These are phyloP conservation scores for Coemansia sp. DNA, from an alignment of 192 early-diverging fungal genomes.

Conservation along the genomic window DNA sequence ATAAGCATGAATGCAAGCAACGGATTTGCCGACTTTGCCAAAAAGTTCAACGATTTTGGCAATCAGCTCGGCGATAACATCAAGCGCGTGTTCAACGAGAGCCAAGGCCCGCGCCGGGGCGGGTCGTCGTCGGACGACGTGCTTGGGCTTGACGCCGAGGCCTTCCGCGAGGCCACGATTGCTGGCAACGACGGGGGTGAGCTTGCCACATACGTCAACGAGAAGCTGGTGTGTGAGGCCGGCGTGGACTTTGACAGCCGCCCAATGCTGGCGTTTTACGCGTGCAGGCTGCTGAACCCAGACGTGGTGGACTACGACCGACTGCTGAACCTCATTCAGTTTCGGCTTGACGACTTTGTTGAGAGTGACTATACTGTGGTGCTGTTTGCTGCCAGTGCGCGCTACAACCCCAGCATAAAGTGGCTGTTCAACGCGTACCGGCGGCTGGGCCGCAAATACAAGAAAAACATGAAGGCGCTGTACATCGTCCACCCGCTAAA, in stretches of 20 bases:
- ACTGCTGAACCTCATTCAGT: conserved; percentile 65
- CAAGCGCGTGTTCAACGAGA: conserved; percentile 44
- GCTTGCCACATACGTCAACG: conserved; percentile 51
- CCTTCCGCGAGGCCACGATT: conserved; percentile 54
- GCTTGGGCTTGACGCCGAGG: conserved; percentile 49
- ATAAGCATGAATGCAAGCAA: conserved; percentile 14
- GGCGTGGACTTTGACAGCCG: conserved; percentile 83
- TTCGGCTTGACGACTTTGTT: conserved; percentile 75
- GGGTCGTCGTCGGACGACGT: conserved; percentile 47
- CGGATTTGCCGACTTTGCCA: conserved; percentile 51
- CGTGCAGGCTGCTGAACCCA: conserved; percentile 88
- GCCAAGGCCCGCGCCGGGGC: conserved; percentile 15
- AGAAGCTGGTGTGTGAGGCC: conserved; percentile 51
- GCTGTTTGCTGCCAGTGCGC: conserved; percentile 74
- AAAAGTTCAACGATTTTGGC: conserved; percentile 48
- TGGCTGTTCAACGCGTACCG: conserved; percentile 89
- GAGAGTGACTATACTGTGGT: conserved; percentile 90
- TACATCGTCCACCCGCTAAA: conserved; percentile 90
- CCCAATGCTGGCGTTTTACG: conserved; percentile 78
- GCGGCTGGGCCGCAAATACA: conserved; percentile 78
- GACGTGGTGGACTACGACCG: conserved; percentile 75
- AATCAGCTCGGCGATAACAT: conserved; percentile 48
- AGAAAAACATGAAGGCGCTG: conserved; percentile 91
- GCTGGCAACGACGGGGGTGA: conserved; percentile 54
- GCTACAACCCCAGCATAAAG: conserved; percentile 74